A percentile compares a stretch with the other conserved stretches of the same genome.
phyloP scores from a whole-genome alignment of 805 yeast genomes.

The Isabelozyma heimii region DNA sequence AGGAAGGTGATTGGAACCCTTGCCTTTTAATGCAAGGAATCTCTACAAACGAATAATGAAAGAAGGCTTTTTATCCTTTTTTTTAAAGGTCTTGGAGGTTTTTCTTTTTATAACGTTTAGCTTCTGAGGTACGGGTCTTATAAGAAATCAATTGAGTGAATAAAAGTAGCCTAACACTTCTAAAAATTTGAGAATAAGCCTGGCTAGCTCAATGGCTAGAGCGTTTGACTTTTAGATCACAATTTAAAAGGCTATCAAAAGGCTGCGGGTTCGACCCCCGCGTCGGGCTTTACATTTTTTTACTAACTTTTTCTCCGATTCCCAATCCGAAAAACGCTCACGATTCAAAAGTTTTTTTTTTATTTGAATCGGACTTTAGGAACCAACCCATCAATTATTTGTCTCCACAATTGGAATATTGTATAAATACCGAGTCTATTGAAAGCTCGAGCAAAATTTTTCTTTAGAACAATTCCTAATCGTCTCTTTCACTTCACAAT shows the following conservation, averaged over 20 bases:
- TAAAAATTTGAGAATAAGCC: background rate
- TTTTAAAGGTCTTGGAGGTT: too few relatives aligned
- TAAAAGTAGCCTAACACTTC: too few relatives aligned
- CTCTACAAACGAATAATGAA: too few relatives aligned
- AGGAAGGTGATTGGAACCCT: too few relatives aligned
- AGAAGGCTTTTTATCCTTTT: too few relatives aligned
- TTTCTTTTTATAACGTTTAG: too few relatives aligned
- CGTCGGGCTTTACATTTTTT: background rate
- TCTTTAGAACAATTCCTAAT: too few relatives aligned
- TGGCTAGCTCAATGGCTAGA: conserved; percentile 1
- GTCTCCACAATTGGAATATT: background rate
- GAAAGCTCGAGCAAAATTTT: too few relatives aligned
- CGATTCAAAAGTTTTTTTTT: background rate
- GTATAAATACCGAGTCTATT: background rate
- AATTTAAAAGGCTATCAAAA: background rate
- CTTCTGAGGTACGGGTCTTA: background rate
- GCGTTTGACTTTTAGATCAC: background rate
- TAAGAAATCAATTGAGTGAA: too few relatives aligned
- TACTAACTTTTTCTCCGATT: background rate
- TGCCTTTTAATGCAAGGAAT: too few relatives aligned
- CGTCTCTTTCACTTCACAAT: conserved; percentile 30
- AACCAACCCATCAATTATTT: background rate
- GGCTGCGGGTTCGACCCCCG: conserved; percentile 1
- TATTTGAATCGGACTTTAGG: background rate
- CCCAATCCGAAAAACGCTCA: background rate